phyloP scores from a whole-genome alignment of 225 moss, liverwort and hornwort genomes.

The Rhytidiadelphus loreus region DNA sequence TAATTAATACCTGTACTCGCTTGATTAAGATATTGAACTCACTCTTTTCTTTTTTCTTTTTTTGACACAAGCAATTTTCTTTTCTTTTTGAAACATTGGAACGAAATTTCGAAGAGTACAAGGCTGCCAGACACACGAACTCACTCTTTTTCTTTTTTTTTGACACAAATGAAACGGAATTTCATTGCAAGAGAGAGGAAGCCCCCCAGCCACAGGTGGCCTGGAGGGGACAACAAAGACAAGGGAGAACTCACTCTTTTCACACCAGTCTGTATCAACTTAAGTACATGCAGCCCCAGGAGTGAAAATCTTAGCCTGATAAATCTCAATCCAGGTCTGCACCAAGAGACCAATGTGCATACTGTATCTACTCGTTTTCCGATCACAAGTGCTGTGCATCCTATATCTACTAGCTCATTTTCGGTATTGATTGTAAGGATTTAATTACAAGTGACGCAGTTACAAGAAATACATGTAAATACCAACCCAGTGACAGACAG shows the following conservation, averaged over 20 bases:
- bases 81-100: no score
- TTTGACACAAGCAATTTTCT: no score
- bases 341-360: background rate
- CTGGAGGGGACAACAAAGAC: no score
- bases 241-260: background rate
- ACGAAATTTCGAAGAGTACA: no score
- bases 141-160: background rate
- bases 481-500: background rate
- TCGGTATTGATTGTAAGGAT: background rate
- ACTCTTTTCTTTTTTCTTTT: no score
- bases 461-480: background rate
- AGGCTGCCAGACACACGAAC: background rate
- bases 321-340: background rate
- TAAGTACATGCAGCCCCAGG: background rate
- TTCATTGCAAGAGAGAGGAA: no score
- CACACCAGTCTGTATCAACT: background rate
- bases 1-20: background rate
- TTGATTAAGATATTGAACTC: background rate
- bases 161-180: no score
- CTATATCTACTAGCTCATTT: background rate
- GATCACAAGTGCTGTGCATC: no score
- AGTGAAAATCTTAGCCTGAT: background rate
- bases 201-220: no score
- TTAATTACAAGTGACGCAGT: background rate
- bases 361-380: background rate